phyloP scores from a whole-genome alignment of 192 early-diverging fungal species.

The Coemansia sp. region DNA sequence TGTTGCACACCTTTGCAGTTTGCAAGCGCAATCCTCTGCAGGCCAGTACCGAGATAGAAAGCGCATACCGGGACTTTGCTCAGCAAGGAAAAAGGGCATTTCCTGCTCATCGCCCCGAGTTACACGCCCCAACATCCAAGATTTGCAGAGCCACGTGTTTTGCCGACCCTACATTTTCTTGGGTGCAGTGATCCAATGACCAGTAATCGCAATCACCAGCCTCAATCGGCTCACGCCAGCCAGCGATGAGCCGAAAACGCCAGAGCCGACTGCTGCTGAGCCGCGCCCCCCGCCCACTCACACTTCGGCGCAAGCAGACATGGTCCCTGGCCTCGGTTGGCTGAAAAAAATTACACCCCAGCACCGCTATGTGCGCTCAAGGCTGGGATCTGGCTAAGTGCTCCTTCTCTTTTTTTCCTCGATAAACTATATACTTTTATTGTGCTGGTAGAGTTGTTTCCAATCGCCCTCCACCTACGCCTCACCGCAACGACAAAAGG shows the following conservation, averaged over 20 bases:
- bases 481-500: constrained; percentile 8
- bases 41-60: too few relatives aligned
- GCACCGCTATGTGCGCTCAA: not conserved
- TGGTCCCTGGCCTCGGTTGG: constrained; percentile 16
- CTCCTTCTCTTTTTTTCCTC: constrained; percentile 25
- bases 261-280: too few relatives aligned
- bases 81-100: too few relatives aligned
- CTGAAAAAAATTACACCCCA: constrained; percentile 7
- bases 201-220: not conserved
- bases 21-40: too few relatives aligned
- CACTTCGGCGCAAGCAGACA: not conserved
- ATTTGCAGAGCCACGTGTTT: not conserved
- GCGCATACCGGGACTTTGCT: too few relatives aligned
- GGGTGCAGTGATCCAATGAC: not conserved
- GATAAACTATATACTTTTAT: not conserved
- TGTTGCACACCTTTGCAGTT: too few relatives aligned
- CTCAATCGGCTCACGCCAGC: not conserved
- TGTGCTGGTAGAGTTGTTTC: not conserved
- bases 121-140: not conserved
- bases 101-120: too few relatives aligned
- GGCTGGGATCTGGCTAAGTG: not conserved
- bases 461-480: constrained; percentile 15
- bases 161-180: constrained; percentile 2
- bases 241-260: not conserved
- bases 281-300: too few relatives aligned